phyloP scores from a whole-genome alignment of 1,139 yeast species.

The Nakaseomyces bracarensis region DNA sequence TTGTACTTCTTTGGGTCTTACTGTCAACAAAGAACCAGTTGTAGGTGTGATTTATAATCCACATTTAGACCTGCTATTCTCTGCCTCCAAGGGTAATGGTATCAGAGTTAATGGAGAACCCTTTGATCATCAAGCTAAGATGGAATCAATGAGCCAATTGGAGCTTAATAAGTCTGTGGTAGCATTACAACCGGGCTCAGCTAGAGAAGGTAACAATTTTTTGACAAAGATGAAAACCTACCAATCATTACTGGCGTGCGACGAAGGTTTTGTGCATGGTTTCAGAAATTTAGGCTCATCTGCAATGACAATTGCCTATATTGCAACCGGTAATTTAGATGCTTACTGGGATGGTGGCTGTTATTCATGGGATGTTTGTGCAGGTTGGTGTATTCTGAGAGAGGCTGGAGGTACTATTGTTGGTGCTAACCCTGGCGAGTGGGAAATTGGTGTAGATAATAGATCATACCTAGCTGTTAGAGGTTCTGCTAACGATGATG shows the following conservation, averaged over 20 bases:
- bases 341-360: slow-evolving; percentile 61
- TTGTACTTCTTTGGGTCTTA: slow-evolving; percentile 51
- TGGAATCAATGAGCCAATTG: slow-evolving; percentile 32
- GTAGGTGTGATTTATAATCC: slow-evolving; percentile 57
- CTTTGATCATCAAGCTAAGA: slow-evolving; percentile 34
- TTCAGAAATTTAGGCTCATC: slow-evolving; percentile 52
- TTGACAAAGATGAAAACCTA: slow-evolving; percentile 42
- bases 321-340: slow-evolving; percentile 49
- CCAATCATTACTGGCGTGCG: slow-evolving; percentile 38
- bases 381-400: slow-evolving; percentile 51
- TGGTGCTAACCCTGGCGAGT: slow-evolving; percentile 43
- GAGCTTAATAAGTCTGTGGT: slow-evolving; percentile 43
- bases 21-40: slow-evolving; percentile 41
- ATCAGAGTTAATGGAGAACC: slow-evolving; percentile 40
- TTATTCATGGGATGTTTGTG: slow-evolving; percentile 58
- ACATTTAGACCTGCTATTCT: slow-evolving; percentile 40
- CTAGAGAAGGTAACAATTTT: slow-evolving; percentile 44
- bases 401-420: slow-evolving; percentile 53
- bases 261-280: slow-evolving; percentile 49
- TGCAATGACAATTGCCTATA: slow-evolving; percentile 48
- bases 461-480: slow-evolving; percentile 48
- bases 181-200: slow-evolving; percentile 55
- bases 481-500: slow-evolving; percentile 33
- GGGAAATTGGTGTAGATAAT: slow-evolving; percentile 42
- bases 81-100: slow-evolving; percentile 47